These are phyloP conservation scores for Daldinia vernicosa DNA, from an alignment of 495 filamentous ascomycete genomes.

Conservation along the genomic window DNA sequence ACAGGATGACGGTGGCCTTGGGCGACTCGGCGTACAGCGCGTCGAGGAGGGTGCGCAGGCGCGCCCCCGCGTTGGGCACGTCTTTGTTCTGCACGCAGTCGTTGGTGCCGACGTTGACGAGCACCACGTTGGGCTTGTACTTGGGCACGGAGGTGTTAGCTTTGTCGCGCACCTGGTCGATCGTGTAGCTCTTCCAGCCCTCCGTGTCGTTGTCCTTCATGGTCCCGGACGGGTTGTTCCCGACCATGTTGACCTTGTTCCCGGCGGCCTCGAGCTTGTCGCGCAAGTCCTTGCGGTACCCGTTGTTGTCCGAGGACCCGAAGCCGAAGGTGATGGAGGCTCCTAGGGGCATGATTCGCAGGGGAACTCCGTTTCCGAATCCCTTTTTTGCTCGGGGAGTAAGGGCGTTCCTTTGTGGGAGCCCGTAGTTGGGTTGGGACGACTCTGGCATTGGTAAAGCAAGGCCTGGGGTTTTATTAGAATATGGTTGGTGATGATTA, in stretches of 20 bases:
- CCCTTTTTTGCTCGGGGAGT: slow-evolving; percentile 4
- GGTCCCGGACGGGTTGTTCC: slow-evolving; percentile 37
- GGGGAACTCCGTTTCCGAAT: slow-evolving; percentile 23
- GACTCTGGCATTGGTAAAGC: slow-evolving; percentile 3
- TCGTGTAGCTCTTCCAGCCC: slow-evolving; percentile 43
- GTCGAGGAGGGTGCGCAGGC: slow-evolving; percentile 32
- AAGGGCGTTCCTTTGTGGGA: background rate
- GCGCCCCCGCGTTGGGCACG: slow-evolving; percentile 34
- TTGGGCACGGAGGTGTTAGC: slow-evolving; percentile 31
- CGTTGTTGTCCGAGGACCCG: slow-evolving; percentile 53
- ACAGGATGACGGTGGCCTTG: slow-evolving; percentile 34
- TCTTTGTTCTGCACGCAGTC: slow-evolving; percentile 41
- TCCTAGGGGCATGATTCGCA: slow-evolving; percentile 60
- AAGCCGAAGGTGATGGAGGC: slow-evolving; percentile 61
- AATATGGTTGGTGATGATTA: background rate
- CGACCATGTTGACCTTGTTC: slow-evolving; percentile 46
- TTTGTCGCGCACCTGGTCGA: slow-evolving; percentile 41
- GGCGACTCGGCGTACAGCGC: slow-evolving; percentile 27
- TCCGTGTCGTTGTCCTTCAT: slow-evolving; percentile 49
- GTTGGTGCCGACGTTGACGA: slow-evolving; percentile 53
- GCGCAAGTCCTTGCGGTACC: slow-evolving; percentile 51
- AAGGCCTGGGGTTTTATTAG: slow-evolving; percentile 25
- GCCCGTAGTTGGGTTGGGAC: background rate
- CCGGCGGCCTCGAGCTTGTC: slow-evolving; percentile 20
- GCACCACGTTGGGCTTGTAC: slow-evolving; percentile 49